Base-by-base conservation (phyloP, 2,329 filamentous ascomycete genomes). In the Pseudogymnoascus sp. region DNA sequence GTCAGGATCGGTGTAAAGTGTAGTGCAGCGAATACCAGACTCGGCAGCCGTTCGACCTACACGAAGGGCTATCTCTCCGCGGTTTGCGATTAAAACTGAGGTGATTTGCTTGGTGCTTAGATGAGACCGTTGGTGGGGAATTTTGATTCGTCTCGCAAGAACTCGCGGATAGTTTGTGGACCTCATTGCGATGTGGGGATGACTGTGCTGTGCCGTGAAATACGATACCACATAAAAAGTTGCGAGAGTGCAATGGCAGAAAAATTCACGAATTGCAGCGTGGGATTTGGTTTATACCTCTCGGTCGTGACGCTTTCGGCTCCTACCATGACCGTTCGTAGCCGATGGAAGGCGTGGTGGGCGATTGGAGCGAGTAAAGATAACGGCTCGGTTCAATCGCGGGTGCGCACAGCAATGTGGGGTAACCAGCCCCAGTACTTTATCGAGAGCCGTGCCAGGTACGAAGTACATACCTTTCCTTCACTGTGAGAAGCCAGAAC, bases 31-130 rank as follows among this genome's bases (percentile, higher is more conserved):
- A 70, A 99, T 96, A 62, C 94, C 93, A 71, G 96, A 88, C 65
- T 88, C 85, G 58, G 89, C 81, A 34, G 94, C 94, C 20, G 94
- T 99, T 66, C 87, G 85, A 66, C 92, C 89, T 67, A 99, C 94
- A 67, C 94, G 89, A 72, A 99, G 81, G 58, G 94, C 94, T 68
- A 99, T 99, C 76, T 99, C 94, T 68, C 94, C 94, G 68, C 94
- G 87, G 73, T 99, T 99, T 60, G 94, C 94, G 72, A 99, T 97
- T 22, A 99, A 81, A 41, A 97, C 89, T 7, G 91, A 96, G 61
- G 85, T 86, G 66, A 87, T 83, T 30, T 83, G 80, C 12, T 58
- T 58, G 47, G 77, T 79, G 54, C 61, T 38, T 20, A 61, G 43
- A 25, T 32, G 47, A 54, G 47, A 54, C 32, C 47, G 47, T 54